Evolutionary conservation across 1,284 basidiomycete species (phyloP).

Genomic region (Blastosporella zonata): DNA sequence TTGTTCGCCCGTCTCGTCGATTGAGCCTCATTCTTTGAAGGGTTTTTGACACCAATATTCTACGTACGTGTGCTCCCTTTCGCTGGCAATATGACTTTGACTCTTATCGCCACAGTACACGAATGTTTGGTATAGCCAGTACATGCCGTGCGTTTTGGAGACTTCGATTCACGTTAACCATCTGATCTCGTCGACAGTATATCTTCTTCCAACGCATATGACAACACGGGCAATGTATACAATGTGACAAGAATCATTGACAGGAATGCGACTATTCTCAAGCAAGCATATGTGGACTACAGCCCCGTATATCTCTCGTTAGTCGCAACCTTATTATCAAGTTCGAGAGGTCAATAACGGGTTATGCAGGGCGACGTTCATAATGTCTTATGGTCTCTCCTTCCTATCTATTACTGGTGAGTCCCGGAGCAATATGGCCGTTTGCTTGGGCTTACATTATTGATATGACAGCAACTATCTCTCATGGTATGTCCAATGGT

Average conservation of each 20-base stretch:
- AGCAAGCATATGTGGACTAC: conserved; percentile 69
- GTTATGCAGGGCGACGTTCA: conserved; percentile 49
- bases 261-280: conserved; percentile 54
- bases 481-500: conserved; percentile 30
- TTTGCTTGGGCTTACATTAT: not conserved
- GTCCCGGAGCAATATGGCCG: not conserved
- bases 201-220: conserved; percentile 52
- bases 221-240: conserved; percentile 67
- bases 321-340: conserved; percentile 12
- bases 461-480: conserved; percentile 39
- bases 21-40: conserved; percentile 20
- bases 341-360: not conserved
- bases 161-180: not conserved
- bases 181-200: conserved; percentile 33
- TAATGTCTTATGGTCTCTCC: conserved; percentile 60
- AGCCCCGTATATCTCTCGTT: conserved; percentile 82
- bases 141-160: conserved; percentile 41
- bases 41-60: conserved; percentile 68
- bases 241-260: conserved; percentile 67
- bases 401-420: conserved; percentile 39
- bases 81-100: not conserved
- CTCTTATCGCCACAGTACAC: conserved; percentile 37
- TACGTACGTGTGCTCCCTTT: conserved; percentile 37
- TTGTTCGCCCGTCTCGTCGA: not conserved
- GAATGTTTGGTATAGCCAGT: conserved; percentile 62